Percentiles rank a stretch among this genome's conserved stretches.
These are phyloP conservation scores for Ormosia semicastrata DNA, from an alignment of 306 rosid genomes.

Conservation along the genomic window DNA sequence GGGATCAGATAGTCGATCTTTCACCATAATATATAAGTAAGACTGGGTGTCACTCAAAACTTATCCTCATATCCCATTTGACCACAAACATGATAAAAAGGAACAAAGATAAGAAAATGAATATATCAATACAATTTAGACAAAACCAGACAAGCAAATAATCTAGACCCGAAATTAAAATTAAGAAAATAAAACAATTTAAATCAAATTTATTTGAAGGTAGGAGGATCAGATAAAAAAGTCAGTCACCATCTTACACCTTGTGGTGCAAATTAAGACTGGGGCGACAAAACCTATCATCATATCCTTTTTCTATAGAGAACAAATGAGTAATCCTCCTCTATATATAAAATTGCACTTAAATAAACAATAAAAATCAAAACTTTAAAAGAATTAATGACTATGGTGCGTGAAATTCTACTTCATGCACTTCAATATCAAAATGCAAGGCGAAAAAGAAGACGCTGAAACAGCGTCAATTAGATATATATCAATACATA, in stretches of 20 bases:
- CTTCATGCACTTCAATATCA: too few relatives aligned
- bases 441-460: too few relatives aligned
- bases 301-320: constrained; percentile 16
- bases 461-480: too few relatives aligned
- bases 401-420: too few relatives aligned
- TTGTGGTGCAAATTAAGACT: constrained; percentile 54
- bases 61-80: neutral
- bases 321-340: too few relatives aligned
- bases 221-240: constrained; percentile 43
- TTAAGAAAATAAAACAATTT: too few relatives aligned
- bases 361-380: too few relatives aligned
- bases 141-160: neutral
- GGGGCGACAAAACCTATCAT: constrained; percentile 59
- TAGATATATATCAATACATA: too few relatives aligned
- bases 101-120: neutral
- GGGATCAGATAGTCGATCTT: neutral
- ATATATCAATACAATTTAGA: too few relatives aligned
- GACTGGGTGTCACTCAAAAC: neutral
- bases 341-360: too few relatives aligned
- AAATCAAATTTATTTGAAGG: neutral
- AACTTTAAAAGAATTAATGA: too few relatives aligned
- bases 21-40: neutral
- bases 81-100: neutral
- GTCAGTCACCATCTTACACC: constrained; percentile 65
- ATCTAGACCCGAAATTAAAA: neutral